Conservation (phyloP, 768 basidiomycete genomes). For the Rhodotorula sphaerocarpa region DNA sequence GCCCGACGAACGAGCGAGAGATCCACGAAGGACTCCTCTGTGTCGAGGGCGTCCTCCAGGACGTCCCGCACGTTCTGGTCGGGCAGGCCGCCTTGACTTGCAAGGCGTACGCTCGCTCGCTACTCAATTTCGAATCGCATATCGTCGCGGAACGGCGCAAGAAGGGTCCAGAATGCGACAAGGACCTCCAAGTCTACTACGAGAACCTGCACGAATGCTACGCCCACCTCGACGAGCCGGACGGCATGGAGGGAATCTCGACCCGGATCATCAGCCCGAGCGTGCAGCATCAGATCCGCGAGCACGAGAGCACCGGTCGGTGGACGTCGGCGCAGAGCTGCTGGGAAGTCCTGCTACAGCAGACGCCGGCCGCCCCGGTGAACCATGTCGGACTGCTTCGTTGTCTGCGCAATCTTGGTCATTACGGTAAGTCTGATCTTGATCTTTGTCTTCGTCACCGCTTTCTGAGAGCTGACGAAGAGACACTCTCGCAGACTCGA, state of each 20-base stretch:
- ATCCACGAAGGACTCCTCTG: conserved; percentile 52
- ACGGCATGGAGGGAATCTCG: conserved; percentile 98
- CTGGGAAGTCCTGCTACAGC: conserved; percentile 91
- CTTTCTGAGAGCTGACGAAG: background rate
- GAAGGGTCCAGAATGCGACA: conserved; percentile 36
- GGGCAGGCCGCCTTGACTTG: conserved; percentile 89
- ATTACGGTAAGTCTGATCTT: conserved; percentile 64
- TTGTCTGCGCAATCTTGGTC: conserved; percentile 86
- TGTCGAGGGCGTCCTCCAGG: conserved; percentile 66
- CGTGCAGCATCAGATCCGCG: conserved; percentile 88
- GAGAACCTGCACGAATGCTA: conserved; percentile 94
- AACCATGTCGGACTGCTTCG: conserved; percentile 82
- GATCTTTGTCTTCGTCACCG: background rate
- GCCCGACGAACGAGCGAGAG: conserved; percentile 21
- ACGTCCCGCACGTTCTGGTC: conserved; percentile 56
- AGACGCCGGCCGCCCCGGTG: conserved; percentile 76
- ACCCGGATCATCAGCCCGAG: conserved; percentile 78
- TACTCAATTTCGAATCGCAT: conserved; percentile 90
- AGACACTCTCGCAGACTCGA: conserved; percentile 58
- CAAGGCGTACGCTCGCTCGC: conserved; percentile 82
- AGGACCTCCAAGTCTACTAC: conserved; percentile 62
- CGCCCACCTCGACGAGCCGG: conserved; percentile 89
- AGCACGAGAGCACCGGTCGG: conserved; percentile 90
- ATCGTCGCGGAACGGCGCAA: conserved; percentile 51
- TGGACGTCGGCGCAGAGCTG: conserved; percentile 99